A percentile compares a stretch with the other conserved stretches of the same genome.
Evolutionary conservation across 1,284 basidiomycete species (phyloP).

Genomic region (Mycena sp.): DNA sequence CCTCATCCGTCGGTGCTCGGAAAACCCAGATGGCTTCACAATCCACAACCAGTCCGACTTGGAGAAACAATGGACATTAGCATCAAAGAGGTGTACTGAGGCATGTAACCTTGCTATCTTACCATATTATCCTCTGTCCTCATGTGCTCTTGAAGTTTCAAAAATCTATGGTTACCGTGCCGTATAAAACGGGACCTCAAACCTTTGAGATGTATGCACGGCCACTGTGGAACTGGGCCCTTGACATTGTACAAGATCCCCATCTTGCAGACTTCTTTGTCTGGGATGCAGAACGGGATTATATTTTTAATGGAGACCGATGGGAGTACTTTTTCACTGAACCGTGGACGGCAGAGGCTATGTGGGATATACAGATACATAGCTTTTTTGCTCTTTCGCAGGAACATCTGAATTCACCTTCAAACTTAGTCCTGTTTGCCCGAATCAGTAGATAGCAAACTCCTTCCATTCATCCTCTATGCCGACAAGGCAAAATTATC

Average conservation of each 20-base stretch:
- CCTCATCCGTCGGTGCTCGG: not conserved
- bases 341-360: slow-evolving; percentile 13
- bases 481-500: slow-evolving; percentile 17
- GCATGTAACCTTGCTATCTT: not conserved
- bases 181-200: not conserved
- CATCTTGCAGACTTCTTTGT: not conserved
- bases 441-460: not conserved
- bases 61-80: not conserved
- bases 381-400: too few relatives aligned
- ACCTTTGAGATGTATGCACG: slow-evolving; percentile 9
- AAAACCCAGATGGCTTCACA: not conserved
- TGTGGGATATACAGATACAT: slow-evolving; percentile 9
- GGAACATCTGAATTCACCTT: too few relatives aligned
- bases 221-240: slow-evolving; percentile 5
- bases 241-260: slow-evolving; percentile 3
- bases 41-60: not conserved
- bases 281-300: slow-evolving; percentile 12
- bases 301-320: not conserved
- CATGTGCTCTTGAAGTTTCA: not conserved
- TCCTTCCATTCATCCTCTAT: slow-evolving; percentile 4
- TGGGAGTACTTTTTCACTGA: slow-evolving; percentile 1
- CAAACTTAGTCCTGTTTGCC: too few relatives aligned
- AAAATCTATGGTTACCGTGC: not conserved
- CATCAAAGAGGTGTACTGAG: not conserved
- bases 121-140: not conserved